Evolutionary conservation across 1,139 yeast genomes (phyloP).

Genomic region (Geotrichum citri-aurantii): DNA sequence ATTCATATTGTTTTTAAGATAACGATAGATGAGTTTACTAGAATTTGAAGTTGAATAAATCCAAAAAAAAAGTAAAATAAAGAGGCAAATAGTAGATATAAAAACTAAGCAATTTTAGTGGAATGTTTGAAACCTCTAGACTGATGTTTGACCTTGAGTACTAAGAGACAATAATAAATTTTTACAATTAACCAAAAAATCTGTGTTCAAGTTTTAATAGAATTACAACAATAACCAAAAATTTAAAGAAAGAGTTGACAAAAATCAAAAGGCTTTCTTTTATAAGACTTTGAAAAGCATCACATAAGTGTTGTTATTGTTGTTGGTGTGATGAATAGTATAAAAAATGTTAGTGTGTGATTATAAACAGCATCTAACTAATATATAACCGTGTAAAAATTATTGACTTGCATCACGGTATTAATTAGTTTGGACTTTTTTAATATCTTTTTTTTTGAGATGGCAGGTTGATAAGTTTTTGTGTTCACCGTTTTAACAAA

Average conservation of each 20-base stretch:
- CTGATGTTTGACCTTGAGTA: not conserved
- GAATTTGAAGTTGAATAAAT: not conserved
- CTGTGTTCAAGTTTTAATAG: not conserved
- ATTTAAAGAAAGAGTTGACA: not conserved
- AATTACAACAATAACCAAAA: not conserved
- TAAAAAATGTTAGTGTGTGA: no score
- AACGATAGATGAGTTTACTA: not conserved
- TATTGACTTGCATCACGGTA: no score
- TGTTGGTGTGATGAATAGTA: not conserved
- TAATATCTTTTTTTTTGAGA: no score
- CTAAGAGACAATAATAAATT: not conserved
- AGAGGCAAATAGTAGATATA: not conserved
- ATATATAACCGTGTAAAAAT: no score
- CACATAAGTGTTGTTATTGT: not conserved
- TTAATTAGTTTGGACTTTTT: no score
- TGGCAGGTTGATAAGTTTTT: not conserved
- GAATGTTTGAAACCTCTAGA: not conserved
- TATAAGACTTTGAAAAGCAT: no score
- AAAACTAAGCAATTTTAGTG: not conserved
- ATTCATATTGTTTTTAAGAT: not conserved
- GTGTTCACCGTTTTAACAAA: not conserved
- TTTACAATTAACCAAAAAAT: no score
- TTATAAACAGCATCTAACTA: not conserved
- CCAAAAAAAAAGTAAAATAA: not conserved
- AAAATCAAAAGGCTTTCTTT: not conserved